Evolutionary conservation across 1,284 basidiomycete species (phyloP), one percentile per base, ranked within the genome.

Genomic region (Pholiota adiposa): DNA sequence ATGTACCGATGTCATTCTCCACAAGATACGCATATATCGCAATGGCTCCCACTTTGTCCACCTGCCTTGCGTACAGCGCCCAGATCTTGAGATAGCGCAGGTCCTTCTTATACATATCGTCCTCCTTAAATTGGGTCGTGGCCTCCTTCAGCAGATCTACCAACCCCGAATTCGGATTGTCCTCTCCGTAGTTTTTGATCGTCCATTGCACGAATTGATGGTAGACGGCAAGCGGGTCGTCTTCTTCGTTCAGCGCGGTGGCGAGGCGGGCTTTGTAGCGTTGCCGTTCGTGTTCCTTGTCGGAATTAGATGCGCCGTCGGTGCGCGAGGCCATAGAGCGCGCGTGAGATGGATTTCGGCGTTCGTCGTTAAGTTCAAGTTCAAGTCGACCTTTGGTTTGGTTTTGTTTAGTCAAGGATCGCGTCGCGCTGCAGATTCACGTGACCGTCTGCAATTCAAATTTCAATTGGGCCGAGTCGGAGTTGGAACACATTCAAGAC

Each of bases 71-170:
- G 71, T 95, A 95, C 61, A 90, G 79, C 16, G 88, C 85, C 96
- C 96, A 97, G 31, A 97, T 75, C 72, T 91, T 92, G 51, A 98
- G 82, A 74, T 98, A 97, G 40, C 96, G 84, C 56, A 92, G 76
- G 77, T 98, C 96, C 63, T 89, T 88, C 68, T 87, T 87, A 76
- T 97, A 98, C 27, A 88, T 79, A 33, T 83, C 79, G 68, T 96
- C 93, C 25, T 86, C 83, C 61, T 90, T 86, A 72, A 98, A 97
- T 54, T 86, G 83, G 21, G 89, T 79, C 0, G 75, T 76, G 3
- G 73, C 74, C 61, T 76, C 73, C 63, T 72, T 70, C 51, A 78
- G 63, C 27, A 78, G 65, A 34, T 75, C 72, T 19, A 66, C 51
- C 12, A 80, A 70, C 6, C 77, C 78, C 16, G 77, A 79, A 33